Evolutionary conservation across 2,329 filamentous ascomycete genomes (phyloP), one percentile per base, ranked within the genome.

Genomic region (Scedosporium apiospermum): DNA sequence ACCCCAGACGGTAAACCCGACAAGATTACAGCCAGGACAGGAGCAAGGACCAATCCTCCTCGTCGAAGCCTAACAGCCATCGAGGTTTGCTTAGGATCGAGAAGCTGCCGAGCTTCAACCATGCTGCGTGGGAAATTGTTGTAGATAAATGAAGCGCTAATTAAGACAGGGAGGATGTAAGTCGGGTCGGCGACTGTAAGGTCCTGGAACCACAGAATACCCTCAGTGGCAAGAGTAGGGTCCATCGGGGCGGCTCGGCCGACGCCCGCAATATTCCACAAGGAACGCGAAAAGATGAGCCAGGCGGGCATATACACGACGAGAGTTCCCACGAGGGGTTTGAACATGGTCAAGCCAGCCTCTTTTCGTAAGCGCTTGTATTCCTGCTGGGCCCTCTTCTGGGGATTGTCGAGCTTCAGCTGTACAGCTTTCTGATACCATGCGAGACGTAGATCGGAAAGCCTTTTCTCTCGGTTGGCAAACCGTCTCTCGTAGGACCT

Each of bases 181-280:
- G 78, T 78, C 1, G 83, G 81, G 64, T 86, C 83, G 38, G 78
- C 72, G 34, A 69, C 77, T 6, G 78, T 79, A 26, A 86, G 75
- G 65, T 86, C 79, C 2, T 76, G 72, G 67, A 85, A 84, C 82
- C 83, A 85, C 16, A 85, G 72, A 49, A 75, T 77, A 27, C 83
- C 82, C 4, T 80, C 82, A 0, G 78, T 74, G 0, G 73, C 68
- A n/a, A 86, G 67, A 1, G 75, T 74, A 3, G 75, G 70, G 53
- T 81, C 70, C 44, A 72, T 66, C 62, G 72, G 65, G 63, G 65
- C 65, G 61, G 67, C 66, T 66, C 62, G 6, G 60, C 58, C 30
- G 55, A 14, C 66, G 64, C 68, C 66, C 12, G 69, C 69, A 2
- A 72, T 44, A 27, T 66, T 65, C n/a, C 70, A 65, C 3, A 68